These are phyloP conservation scores for Neopestalotiopsis sp. DNA, from an alignment of 2,329 filamentous ascomycete species.

Conservation along the genomic window DNA sequence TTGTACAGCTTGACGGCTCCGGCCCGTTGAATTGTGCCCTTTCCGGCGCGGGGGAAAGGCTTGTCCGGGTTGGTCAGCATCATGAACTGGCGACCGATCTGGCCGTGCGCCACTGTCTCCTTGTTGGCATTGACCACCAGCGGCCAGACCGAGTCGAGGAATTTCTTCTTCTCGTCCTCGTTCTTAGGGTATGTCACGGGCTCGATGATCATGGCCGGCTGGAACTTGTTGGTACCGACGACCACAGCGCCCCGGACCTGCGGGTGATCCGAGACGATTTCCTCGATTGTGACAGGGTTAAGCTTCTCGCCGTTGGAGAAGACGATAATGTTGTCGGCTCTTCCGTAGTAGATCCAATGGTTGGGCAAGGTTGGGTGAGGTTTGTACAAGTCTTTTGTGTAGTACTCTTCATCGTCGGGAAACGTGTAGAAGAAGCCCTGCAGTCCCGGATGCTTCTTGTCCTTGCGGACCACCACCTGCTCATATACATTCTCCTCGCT, in stretches of 20 bases:
- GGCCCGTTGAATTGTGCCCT: conserved; percentile 52
- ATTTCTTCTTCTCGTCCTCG: conserved; percentile 31
- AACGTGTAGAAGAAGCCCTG: conserved; percentile 47
- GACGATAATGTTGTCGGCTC: conserved; percentile 53
- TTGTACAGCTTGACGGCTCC: conserved; percentile 46
- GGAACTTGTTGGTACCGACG: conserved; percentile 51
- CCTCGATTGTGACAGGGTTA: conserved; percentile 53
- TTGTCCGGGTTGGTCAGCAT: conserved; percentile 44
- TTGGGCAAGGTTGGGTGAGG: conserved; percentile 43
- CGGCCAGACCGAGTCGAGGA: conserved; percentile 52
- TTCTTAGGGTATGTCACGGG: conserved; percentile 37
- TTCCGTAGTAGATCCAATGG: conserved; percentile 44
- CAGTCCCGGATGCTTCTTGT: conserved; percentile 21
- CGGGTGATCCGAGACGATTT: conserved; percentile 43
- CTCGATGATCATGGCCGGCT: conserved; percentile 55
- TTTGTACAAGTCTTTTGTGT: conserved; percentile 51
- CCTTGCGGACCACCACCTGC: conserved; percentile 32
- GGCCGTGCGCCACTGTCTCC: conserved; percentile 51
- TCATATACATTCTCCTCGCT: conserved; percentile 33
- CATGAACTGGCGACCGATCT: conserved; percentile 47
- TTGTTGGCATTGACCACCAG: conserved; percentile 48
- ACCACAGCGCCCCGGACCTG: conserved; percentile 48
- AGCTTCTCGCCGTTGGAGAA: conserved; percentile 58
- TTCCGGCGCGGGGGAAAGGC: conserved; percentile 50
- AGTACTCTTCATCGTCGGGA: conserved; percentile 45